A percentile compares a stretch with the other conserved stretches of the same genome.
phyloP scores from a whole-genome alignment of 1,284 basidiomycete species.

The Cystobasidium slooffiae region DNA sequence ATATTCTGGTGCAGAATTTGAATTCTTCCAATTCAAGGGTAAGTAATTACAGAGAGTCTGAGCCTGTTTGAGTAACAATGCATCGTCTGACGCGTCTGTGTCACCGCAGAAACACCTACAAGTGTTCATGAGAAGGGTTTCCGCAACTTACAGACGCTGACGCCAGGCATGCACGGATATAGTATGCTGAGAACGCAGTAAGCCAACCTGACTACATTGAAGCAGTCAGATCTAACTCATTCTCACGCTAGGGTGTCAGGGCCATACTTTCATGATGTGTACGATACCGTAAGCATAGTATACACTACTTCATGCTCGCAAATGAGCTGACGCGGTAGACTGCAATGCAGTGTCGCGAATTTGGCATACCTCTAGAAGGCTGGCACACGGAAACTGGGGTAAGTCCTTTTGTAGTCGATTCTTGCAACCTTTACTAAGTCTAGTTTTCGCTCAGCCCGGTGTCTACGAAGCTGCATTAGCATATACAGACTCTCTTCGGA shows the following conservation, averaged over 20 bases:
- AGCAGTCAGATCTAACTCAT: constrained; percentile 8
- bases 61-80: neutral
- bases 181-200: constrained; percentile 54
- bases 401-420: constrained; percentile 60
- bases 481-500: constrained; percentile 78
- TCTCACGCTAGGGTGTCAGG: constrained; percentile 61
- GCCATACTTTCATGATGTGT: constrained; percentile 82
- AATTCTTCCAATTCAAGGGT: constrained; percentile 74
- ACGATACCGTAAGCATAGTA: constrained; percentile 64
- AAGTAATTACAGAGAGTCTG: neutral
- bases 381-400: constrained; percentile 82
- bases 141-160: constrained; percentile 73
- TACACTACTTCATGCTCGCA: neutral
- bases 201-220: constrained; percentile 11
- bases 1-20: constrained; percentile 75
- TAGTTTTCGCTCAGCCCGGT: constrained; percentile 55
- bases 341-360: constrained; percentile 16
- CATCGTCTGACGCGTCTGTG: constrained; percentile 22
- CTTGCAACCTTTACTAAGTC: constrained; percentile 50
- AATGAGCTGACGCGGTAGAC: neutral
- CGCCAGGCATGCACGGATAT: constrained; percentile 71
- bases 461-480: constrained; percentile 93
- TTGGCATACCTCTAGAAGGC: constrained; percentile 44
- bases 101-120: constrained; percentile 71
- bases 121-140: constrained; percentile 78